Percentiles rank a stretch among this genome's conserved stretches.
These are phyloP conservation scores for Saitozyma podzolica DNA, from an alignment of 768 basidiomycete genomes.

Conservation along the genomic window DNA sequence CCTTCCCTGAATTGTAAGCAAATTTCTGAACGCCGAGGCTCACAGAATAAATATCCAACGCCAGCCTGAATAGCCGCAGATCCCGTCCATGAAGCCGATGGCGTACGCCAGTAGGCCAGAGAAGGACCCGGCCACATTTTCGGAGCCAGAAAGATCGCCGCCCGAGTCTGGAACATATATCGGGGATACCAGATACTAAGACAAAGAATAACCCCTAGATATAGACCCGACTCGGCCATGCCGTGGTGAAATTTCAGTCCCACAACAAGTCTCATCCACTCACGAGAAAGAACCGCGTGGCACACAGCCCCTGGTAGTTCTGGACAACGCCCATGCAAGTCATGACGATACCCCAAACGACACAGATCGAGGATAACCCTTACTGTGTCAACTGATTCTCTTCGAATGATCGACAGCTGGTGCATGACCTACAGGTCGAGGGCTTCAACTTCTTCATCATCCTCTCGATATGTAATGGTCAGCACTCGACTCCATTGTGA, in stretches of 20 bases:
- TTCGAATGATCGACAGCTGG: too few species aligned
- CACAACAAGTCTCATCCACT: too few species aligned
- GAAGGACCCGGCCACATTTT: conserved; percentile 9
- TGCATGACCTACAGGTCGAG: neutral
- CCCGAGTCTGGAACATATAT: conserved; percentile 4
- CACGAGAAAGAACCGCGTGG: neutral
- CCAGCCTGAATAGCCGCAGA: conserved; percentile 10
- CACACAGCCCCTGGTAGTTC: neutral
- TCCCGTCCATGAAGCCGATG: conserved; percentile 3
- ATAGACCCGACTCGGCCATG: conserved; percentile 1
- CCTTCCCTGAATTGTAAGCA: conserved; percentile 11
- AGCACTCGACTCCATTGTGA: too few species aligned
- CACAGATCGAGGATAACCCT: conserved; percentile 1
- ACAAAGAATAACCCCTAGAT: neutral
- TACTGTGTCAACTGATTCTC: neutral
- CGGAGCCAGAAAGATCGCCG: conserved; percentile 13
- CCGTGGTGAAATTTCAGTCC: too few species aligned
- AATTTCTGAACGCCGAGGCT: too few species aligned
- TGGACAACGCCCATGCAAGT: neutral
- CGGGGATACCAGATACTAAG: conserved; percentile 14
- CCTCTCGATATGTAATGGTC: too few species aligned
- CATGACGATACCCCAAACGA: conserved; percentile 6
- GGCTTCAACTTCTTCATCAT: conserved; percentile 5
- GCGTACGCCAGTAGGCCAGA: conserved; percentile 18
- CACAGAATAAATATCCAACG: conserved; percentile 13